Evolutionary conservation across 352 stramenopile genomes (phyloP).

Genomic region (Globisporangium iwayamae): DNA sequence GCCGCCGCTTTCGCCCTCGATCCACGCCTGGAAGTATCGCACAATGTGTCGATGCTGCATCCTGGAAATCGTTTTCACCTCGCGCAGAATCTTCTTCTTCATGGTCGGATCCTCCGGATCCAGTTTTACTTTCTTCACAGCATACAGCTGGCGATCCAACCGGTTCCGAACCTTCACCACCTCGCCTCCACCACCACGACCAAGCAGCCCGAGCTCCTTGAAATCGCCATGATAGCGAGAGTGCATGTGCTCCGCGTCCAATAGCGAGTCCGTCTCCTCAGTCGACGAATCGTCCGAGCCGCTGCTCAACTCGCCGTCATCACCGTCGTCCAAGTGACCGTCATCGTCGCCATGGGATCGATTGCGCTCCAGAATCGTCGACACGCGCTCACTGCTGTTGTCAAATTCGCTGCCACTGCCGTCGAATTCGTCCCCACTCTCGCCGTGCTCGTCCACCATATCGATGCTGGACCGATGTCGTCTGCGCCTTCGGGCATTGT

Average conservation of each 20-base stretch:
- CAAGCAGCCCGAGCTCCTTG: constrained; percentile 80
- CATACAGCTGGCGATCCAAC: constrained; percentile 79
- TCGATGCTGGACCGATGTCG: constrained; percentile 64
- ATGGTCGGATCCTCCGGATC: constrained; percentile 84
- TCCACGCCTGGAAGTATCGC: constrained; percentile 91
- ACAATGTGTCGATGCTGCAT: constrained; percentile 97
- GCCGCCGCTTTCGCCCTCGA: constrained; percentile 67
- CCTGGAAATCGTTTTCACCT: constrained; percentile 95
- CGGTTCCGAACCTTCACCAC: constrained; percentile 84
- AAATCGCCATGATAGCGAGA: constrained; percentile 85
- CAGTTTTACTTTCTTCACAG: constrained; percentile 86
- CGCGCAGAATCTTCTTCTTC: constrained; percentile 94
- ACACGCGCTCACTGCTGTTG: constrained; percentile 33
- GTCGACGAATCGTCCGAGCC: constrained; percentile 40
- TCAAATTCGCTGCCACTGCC: constrained; percentile 29
- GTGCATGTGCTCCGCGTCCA: constrained; percentile 43
- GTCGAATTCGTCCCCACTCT: constrained; percentile 19
- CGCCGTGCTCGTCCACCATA: constrained; percentile 26
- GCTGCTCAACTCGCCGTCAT: constrained; percentile 12
- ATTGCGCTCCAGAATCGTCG: constrained; percentile 31
- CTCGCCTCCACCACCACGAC: constrained; percentile 76
- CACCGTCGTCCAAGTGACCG: constrained; percentile 15
- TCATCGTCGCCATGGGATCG: constrained; percentile 22
- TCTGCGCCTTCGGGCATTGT: constrained; percentile 28
- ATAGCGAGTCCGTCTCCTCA: constrained; percentile 35